Base-by-base conservation (phyloP, 1,139 yeast genomes). In the Pneumocystis oryctolagi region DNA sequence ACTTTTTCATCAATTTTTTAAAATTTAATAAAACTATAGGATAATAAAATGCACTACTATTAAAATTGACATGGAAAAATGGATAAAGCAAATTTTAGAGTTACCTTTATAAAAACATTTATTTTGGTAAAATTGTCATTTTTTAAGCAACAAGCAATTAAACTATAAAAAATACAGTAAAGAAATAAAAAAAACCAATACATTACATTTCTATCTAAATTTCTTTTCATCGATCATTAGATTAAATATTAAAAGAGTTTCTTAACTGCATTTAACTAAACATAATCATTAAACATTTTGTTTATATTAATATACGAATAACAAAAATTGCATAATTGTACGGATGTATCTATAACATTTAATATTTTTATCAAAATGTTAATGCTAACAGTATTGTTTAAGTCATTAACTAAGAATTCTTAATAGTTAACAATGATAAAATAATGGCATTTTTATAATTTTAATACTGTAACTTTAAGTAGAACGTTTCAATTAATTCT, bases 41-140 rank as follows among this genome's bases (percentile, higher is more conserved):
- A 78, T 89, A 64, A 75, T 81, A 28, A 95, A 87, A 73, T 79
- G 77, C 66, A 59, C 66, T 12, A 59, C 40, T 37, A 81, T 84
- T 70, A 78, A 76, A 61, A 95, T 90, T 16, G 82, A 84, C 69
- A 92, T 92, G 97, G 95, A 84, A 68, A 84, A 83, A 73, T 87
- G 92, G 74, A 89, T 92, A 30, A 77, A 76, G 65, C 84, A 84
- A 68, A 85, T 95, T 66, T 89, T 97, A 97, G 83, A 39, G 6
- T 20, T 35, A 39, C 59, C 59, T 20, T 57, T 35, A 57, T 35
- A 20, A 35, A 20, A 39, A 12, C 9, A 5, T 56, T 20, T 35
- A n/a, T 35, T 39, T 57, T 28, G n/a, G n/a, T 32, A n/a, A 9
- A 34, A 34, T 34, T 8, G 12, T 2, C 12, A 6, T 34, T 34